Evolutionary conservation across 192 early-diverging fungal genomes (phyloP), one percentile per base, ranked within the genome.

Genomic region (Jimgerdemannia flammicorona): DNA sequence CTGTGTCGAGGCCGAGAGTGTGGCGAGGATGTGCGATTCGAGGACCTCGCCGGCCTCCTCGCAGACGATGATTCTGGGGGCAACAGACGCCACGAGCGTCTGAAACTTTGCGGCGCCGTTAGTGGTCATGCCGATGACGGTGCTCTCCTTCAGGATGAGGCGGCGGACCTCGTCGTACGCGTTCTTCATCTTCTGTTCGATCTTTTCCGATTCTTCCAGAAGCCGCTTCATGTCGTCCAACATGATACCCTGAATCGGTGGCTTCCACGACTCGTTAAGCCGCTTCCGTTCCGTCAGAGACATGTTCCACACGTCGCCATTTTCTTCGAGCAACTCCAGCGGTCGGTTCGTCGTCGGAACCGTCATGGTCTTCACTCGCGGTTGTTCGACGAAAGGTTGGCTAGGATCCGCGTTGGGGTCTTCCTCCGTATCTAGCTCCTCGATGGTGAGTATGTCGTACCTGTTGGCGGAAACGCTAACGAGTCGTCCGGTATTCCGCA

Each of bases 111-210:
- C 90, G 4, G 88, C 87, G 11, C 88, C 90, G 14, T 77, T 84
- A 29, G 90, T 91, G 2, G 90, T 91, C 77, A 87, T 85, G 2
- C 87, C 90, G 19, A 91, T 81, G 8, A 91, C 84, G 7, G 80
- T 65, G 44, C 71, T 64, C 6, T 74, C 41, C 40, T 73, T 68
- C 1, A 86, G 75, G 64, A 83, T 74, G 19, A 59, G 74, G 66
- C 71, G 72, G 40, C 81, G 74, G 3, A 71, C 66, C 40, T 82
- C 81, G 71, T 84, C 74, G 29, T 69, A 77, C n/a, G 83, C 79
- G 63, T 75, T 74, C 4, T 59, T 66, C 39, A 74, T 78, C 10
- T 18, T 71, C 67, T 39, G 29, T 7, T 39, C 41, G 66, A n/a
- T 74, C 49, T 78, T 59, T 14, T 59, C 78, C 3, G 79, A 43